Evolutionary conservation across 2,329 filamentous ascomycete species (phyloP).

Genomic region (Talaromyces rugulosus): DNA sequence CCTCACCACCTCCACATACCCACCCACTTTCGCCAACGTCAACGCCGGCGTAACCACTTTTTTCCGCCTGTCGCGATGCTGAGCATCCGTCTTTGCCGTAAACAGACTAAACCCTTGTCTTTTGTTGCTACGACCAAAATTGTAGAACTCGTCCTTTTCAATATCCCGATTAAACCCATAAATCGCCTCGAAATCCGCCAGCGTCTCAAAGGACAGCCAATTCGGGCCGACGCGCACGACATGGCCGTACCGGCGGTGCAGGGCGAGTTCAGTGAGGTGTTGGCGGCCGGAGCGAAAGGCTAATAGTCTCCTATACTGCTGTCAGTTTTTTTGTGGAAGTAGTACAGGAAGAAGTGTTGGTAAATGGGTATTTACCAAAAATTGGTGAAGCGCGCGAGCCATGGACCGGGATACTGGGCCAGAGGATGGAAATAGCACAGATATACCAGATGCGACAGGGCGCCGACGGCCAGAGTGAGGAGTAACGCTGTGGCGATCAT

Average conservation of each 20-base stretch:
- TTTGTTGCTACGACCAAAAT: constrained; percentile 12
- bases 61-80: constrained; percentile 15
- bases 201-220: constrained; percentile 17
- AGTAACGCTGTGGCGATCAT: background rate
- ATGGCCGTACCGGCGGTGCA: constrained; percentile 16
- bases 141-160: constrained; percentile 18
- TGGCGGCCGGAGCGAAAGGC: constrained; percentile 15
- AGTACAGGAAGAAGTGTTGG: background rate
- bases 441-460: constrained; percentile 12
- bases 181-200: constrained; percentile 17
- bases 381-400: constrained; percentile 43
- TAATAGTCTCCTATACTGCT: constrained; percentile 12
- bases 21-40: constrained; percentile 9
- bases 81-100: constrained; percentile 10
- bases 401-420: constrained; percentile 61
- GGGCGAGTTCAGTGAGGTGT: constrained; percentile 13
- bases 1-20: constrained; percentile 13
- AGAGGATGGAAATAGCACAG: constrained; percentile 49
- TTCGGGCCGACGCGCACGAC: constrained; percentile 18
- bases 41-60: constrained; percentile 16
- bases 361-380: constrained; percentile 9
- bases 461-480: background rate
- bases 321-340: background rate
- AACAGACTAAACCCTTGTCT: constrained; percentile 15
- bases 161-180: constrained; percentile 18